Percentiles rank a stretch among this genome's conserved stretches.
phyloP scores from a whole-genome alignment of 2,329 filamentous ascomycete genomes.

The Fusarium equiseti region DNA sequence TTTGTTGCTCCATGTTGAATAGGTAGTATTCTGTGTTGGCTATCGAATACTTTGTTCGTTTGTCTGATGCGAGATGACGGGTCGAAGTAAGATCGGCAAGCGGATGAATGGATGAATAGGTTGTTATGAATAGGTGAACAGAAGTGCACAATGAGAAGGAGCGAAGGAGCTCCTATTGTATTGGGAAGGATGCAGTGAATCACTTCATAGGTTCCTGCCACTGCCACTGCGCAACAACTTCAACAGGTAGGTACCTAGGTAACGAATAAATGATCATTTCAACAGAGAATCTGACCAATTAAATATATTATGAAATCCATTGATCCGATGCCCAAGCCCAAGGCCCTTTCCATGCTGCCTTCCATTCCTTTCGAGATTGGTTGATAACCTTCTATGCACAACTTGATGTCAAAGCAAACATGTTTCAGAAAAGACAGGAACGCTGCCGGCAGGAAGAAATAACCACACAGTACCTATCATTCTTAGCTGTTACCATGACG shows the following conservation, averaged over 20 bases:
- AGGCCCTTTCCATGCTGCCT: too few relatives aligned
- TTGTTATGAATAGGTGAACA: background rate
- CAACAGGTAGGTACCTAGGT: background rate
- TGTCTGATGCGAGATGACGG: background rate
- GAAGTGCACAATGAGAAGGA: background rate
- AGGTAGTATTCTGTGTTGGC: background rate
- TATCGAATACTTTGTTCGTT: background rate
- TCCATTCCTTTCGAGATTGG: too few relatives aligned
- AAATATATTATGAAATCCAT: too few relatives aligned
- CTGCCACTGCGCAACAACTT: background rate
- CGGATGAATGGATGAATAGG: background rate
- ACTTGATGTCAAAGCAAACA: too few relatives aligned
- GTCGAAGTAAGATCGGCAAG: background rate
- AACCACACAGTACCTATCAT: too few relatives aligned
- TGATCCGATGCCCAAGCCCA: too few relatives aligned
- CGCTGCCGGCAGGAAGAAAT: too few relatives aligned
- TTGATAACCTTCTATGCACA: background rate
- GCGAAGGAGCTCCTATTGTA: background rate
- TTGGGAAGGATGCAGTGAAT: background rate
- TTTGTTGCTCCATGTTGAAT: slow-evolving; percentile 16
- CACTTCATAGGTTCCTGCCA: background rate
- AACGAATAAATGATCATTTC: too few relatives aligned
- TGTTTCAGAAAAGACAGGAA: too few relatives aligned
- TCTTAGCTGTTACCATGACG: background rate
- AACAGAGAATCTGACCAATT: too few relatives aligned